phyloP scores from a whole-genome alignment of 2,329 filamentous ascomycete species.

The Penicillium thymicola region DNA sequence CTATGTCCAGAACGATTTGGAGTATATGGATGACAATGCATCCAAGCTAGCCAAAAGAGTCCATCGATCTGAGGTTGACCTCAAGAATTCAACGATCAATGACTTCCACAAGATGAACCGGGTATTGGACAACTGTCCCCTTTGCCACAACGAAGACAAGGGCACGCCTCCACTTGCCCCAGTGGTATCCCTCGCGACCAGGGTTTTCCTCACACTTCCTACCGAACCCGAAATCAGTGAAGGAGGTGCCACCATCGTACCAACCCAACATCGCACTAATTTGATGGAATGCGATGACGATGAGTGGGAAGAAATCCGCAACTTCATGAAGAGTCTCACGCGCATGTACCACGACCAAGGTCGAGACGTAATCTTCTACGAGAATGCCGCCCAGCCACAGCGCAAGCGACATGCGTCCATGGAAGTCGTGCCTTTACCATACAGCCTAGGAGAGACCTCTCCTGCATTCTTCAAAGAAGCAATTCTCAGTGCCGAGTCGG shows the following conservation, averaged over 20 bases:
- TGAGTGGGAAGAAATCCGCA: conserved; percentile 98
- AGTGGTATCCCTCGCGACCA: conserved; percentile 77
- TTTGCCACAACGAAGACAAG: conserved; percentile 89
- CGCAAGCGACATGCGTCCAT: conserved; percentile 81
- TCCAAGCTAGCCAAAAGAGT: conserved; percentile 81
- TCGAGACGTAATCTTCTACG: conserved; percentile 92
- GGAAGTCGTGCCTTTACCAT: conserved; percentile 81
- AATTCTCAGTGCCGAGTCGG: conserved; percentile 80
- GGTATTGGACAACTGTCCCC: conserved; percentile 79
- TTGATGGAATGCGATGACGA: conserved; percentile 98
- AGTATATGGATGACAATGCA: conserved; percentile 97
- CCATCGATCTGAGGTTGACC: conserved; percentile 80
- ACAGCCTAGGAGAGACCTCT: conserved; percentile 83
- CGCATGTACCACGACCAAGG: conserved; percentile 93
- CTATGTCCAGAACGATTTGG: conserved; percentile 65
- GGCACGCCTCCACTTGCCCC: conserved; percentile 76
- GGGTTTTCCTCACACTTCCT: conserved; percentile 82
- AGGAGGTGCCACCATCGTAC: conserved; percentile 83
- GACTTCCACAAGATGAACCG: conserved; percentile 89
- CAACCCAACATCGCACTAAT: conserved; percentile 80
- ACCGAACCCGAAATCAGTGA: conserved; percentile 84
- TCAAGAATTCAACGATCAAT: conserved; percentile 80
- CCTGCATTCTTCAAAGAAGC: conserved; percentile 96
- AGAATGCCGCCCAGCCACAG: conserved; percentile 82
- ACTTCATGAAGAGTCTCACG: conserved; percentile 96